Conservation (phyloP, 495 filamentous ascomycete species). For the Amorphotheca resinae region DNA sequence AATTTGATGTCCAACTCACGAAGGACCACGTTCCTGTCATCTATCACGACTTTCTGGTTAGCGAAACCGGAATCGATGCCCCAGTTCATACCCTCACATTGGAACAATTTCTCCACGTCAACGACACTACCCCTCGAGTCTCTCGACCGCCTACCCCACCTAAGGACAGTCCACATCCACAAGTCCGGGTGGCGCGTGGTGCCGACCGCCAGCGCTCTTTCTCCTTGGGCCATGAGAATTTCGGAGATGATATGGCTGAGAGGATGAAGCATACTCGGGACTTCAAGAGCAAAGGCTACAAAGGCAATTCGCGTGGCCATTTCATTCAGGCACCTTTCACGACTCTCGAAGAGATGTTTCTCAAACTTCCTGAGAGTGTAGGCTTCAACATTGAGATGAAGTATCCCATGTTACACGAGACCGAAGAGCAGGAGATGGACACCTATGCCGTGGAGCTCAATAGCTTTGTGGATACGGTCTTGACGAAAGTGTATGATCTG, state of each 20-base stretch:
- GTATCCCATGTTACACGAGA: constrained; percentile 95
- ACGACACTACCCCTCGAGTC: constrained; percentile 22
- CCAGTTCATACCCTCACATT: constrained; percentile 91
- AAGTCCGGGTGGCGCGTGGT: constrained; percentile 12
- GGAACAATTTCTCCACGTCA: constrained; percentile 87
- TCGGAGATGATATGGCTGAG: constrained; percentile 55
- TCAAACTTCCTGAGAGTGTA: constrained; percentile 61
- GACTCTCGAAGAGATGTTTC: constrained; percentile 87
- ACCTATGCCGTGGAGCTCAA: constrained; percentile 95
- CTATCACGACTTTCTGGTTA: constrained; percentile 98
- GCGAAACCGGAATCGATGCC: constrained; percentile 94
- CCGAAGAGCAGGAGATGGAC: constrained; percentile 93
- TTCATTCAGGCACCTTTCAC: constrained; percentile 93
- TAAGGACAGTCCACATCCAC: constrained; percentile 7
- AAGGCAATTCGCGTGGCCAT: constrained; percentile 84
- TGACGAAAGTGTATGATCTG: constrained; percentile 72
- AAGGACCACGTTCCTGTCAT: constrained; percentile 98
- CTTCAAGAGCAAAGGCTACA: constrained; percentile 81
- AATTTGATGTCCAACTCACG: constrained; percentile 93
- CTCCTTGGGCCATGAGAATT: constrained; percentile 17
- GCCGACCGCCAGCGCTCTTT: constrained; percentile 19
- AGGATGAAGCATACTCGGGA: constrained; percentile 95
- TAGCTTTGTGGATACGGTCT: constrained; percentile 87
- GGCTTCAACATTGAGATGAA: constrained; percentile 99
- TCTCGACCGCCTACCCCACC: constrained; percentile 20